Percentiles rank a stretch among this genome's conserved stretches.
Evolutionary conservation across 306 rosid species (phyloP).

Genomic region (Calophaca sinica): DNA sequence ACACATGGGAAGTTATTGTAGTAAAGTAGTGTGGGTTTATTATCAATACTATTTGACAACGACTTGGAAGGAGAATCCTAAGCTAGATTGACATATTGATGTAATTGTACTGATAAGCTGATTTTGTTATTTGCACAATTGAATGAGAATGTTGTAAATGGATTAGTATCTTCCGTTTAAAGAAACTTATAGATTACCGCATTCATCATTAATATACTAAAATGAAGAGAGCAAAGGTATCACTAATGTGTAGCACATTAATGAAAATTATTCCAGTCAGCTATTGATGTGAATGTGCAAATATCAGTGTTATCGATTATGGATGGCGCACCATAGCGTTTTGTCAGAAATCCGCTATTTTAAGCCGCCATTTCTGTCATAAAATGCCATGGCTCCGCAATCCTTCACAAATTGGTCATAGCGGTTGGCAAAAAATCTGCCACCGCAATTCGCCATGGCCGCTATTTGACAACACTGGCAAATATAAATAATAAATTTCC

Average conservation of each 20-base stretch:
- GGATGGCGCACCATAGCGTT: too few relatives aligned
- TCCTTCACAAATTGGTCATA: too few relatives aligned
- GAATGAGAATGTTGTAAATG: constrained; percentile 26
- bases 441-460: too few relatives aligned
- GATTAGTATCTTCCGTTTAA: constrained; percentile 13
- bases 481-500: constrained; percentile 9
- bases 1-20: neutral
- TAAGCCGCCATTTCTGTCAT: too few relatives aligned
- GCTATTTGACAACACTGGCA: too few relatives aligned
- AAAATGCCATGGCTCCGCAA: too few relatives aligned
- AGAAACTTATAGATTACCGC: constrained; percentile 20
- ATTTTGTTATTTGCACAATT: constrained; percentile 26
- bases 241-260: constrained; percentile 2
- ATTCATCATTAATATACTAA: constrained; percentile 18
- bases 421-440: too few relatives aligned
- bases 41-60: neutral
- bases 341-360: too few relatives aligned
- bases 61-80: constrained; percentile 19
- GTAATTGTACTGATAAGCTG: neutral
- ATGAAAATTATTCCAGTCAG: constrained; percentile 13
- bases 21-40: constrained; percentile 39
- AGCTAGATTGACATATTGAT: constrained; percentile 7
- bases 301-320: too few relatives aligned
- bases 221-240: constrained; percentile 20
- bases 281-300: constrained; percentile 13